Conservation (phyloP, 1,284 basidiomycete species). For the Puccinia triticina region DNA sequence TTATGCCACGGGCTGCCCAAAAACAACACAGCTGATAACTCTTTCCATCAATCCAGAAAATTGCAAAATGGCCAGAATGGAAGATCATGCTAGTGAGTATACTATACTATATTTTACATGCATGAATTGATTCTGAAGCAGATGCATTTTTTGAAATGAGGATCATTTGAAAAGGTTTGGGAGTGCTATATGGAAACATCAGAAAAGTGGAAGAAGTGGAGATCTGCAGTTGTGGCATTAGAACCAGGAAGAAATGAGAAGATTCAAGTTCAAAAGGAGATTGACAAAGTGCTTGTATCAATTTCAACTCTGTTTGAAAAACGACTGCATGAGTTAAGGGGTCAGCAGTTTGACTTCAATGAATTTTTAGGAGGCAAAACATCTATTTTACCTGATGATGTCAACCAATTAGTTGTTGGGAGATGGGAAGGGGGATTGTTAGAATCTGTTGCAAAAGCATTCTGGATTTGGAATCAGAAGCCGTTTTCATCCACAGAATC, state of each 20-base stretch:
- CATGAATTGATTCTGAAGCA: not conserved
- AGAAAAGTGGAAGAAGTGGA: not conserved
- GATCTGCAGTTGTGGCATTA: not conserved
- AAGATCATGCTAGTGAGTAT: not conserved
- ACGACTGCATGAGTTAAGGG: not conserved
- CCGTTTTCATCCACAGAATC: not conserved
- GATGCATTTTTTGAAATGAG: not conserved
- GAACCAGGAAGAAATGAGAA: not conserved
- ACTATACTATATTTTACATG: not conserved
- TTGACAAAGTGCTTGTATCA: not conserved
- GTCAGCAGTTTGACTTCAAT: not conserved
- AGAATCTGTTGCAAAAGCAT: not conserved
- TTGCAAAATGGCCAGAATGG: not conserved
- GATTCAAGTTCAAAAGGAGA: not conserved
- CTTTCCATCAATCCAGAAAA: not conserved
- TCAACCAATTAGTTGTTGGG: not conserved
- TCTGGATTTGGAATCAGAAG: not conserved
- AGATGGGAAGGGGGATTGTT: not conserved
- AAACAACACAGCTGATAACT: not conserved
- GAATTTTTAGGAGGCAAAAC: not conserved
- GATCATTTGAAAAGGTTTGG: not conserved
- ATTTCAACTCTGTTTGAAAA: not conserved
- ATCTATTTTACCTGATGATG: not conserved
- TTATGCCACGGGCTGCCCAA: too few relatives aligned
- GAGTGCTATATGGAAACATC: not conserved